Conservation (phyloP, 1,284 basidiomycete genomes). For the Tilletia walkeri region DNA sequence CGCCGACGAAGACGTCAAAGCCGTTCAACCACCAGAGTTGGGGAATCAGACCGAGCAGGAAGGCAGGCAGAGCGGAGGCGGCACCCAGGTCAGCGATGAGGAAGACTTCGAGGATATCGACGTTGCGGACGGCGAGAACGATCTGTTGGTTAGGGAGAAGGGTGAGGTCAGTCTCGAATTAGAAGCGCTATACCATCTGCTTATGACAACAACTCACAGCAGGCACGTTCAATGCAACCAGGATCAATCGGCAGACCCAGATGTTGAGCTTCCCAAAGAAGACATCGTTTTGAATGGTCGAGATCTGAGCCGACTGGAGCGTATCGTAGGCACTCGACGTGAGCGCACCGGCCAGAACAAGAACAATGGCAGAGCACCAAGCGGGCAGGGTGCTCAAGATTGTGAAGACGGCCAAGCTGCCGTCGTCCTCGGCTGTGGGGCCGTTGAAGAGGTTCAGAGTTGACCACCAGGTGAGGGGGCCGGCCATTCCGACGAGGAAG, state of each 20-base stretch:
- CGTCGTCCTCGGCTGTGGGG: conserved; percentile 43
- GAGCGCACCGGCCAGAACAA: conserved; percentile 51
- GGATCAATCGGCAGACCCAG: conserved; percentile 51
- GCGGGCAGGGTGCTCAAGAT: conserved; percentile 49
- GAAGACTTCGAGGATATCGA: conserved; percentile 55
- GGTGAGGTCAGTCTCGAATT: not conserved
- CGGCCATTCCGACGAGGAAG: conserved; percentile 54
- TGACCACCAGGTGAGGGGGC: conserved; percentile 49
- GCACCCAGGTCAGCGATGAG: conserved; percentile 53
- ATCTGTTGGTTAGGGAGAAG: conserved; percentile 22
- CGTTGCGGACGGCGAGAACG: conserved; percentile 48
- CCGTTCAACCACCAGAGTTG: conserved; percentile 51
- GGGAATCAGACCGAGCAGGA: conserved; percentile 48
- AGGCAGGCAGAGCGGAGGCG: conserved; percentile 49
- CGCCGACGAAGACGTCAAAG: conserved; percentile 52
- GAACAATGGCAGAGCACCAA: conserved; percentile 52
- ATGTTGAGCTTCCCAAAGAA: conserved; percentile 54
- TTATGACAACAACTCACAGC: conserved; percentile 21
- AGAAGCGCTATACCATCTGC: not conserved
- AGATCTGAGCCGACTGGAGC: conserved; percentile 55
- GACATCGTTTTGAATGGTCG: conserved; percentile 55
- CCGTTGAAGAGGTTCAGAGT: conserved; percentile 43
- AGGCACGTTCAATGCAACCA: conserved; percentile 50
- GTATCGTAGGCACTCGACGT: conserved; percentile 56
- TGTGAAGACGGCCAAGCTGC: conserved; percentile 50